phyloP scores from a whole-genome alignment of 441 rosid genomes.

The Cnidoscolus chayamansa region DNA sequence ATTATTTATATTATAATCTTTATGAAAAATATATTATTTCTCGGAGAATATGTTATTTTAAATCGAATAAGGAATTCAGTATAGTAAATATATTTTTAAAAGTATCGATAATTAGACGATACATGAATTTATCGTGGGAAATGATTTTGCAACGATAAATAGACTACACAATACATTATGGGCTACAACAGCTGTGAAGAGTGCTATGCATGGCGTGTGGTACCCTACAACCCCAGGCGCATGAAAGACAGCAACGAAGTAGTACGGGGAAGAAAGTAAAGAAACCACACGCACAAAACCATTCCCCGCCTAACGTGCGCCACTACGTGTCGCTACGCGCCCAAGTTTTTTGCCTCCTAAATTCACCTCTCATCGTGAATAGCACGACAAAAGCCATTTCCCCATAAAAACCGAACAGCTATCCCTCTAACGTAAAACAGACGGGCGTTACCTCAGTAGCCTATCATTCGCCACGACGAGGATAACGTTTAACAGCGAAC shows the following conservation, averaged over 20 bases:
- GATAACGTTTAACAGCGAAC: constrained; percentile 12
- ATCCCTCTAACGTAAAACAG: constrained; percentile 44
- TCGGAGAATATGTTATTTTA: no score
- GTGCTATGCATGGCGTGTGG: constrained; percentile 7
- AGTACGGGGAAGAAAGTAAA: neutral
- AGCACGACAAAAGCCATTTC: constrained; percentile 66
- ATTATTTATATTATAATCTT: no score
- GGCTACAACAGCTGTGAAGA: constrained; percentile 5
- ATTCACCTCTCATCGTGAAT: constrained; percentile 33
- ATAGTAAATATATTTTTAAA: no score
- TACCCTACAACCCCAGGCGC: constrained; percentile 26
- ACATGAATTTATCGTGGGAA: neutral
- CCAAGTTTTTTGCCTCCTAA: constrained; percentile 4
- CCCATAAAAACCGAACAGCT: constrained; percentile 65
- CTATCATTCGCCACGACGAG: neutral
- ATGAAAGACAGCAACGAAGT: constrained; percentile 8
- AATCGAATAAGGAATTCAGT: no score
- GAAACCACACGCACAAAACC: neutral
- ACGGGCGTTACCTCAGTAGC: constrained; percentile 38
- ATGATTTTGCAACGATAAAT: neutral
- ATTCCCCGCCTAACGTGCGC: constrained; percentile 30
- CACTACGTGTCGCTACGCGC: constrained; percentile 22
- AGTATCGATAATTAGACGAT: no score
- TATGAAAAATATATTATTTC: no score
- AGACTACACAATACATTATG: neutral